These are phyloP conservation scores for Hsuehochloa calcarea DNA, from an alignment of 176 grass and related monocot genomes.

Conservation along the genomic window DNA sequence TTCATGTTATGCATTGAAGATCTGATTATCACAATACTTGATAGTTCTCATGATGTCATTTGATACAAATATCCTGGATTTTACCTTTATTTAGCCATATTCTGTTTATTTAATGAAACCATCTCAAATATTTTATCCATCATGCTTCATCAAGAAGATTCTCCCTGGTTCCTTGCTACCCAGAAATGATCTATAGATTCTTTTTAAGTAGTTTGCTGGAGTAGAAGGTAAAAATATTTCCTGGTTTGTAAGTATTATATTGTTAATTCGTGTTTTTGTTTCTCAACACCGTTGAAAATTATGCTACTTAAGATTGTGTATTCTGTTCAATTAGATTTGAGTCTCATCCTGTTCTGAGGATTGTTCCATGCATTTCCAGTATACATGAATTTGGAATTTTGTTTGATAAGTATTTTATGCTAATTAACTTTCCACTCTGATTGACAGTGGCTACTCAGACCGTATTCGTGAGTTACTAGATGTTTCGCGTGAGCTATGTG, in stretches of 20 bases:
- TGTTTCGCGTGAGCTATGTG: constrained; percentile 75
- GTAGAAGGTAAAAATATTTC: not conserved
- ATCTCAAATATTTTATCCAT: not conserved
- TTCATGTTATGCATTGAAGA: not conserved
- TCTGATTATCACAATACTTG: not conserved
- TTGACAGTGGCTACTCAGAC: constrained; percentile 86
- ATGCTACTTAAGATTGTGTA: constrained; percentile 4
- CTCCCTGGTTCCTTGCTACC: not conserved
- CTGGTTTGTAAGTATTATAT: constrained; percentile 1
- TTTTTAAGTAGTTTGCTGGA: not conserved
- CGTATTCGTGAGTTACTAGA: constrained; percentile 90
- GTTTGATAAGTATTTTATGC: not conserved
- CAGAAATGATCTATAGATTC: not conserved
- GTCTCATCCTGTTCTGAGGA: not conserved
- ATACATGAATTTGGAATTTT: not conserved
- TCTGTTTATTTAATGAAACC: not conserved
- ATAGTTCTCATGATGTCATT: not conserved
- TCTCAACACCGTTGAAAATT: not conserved
- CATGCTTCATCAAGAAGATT: constrained; percentile 8
- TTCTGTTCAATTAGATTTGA: not conserved
- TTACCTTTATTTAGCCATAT: not conserved
- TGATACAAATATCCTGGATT: not conserved
- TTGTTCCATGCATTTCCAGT: constrained; percentile 13
- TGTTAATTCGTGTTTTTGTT: not conserved
- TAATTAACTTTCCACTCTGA: constrained; percentile 12